Evolutionary conservation across 495 filamentous ascomycete genomes (phyloP).

Genomic region (Chaetomidium leptoderma): DNA sequence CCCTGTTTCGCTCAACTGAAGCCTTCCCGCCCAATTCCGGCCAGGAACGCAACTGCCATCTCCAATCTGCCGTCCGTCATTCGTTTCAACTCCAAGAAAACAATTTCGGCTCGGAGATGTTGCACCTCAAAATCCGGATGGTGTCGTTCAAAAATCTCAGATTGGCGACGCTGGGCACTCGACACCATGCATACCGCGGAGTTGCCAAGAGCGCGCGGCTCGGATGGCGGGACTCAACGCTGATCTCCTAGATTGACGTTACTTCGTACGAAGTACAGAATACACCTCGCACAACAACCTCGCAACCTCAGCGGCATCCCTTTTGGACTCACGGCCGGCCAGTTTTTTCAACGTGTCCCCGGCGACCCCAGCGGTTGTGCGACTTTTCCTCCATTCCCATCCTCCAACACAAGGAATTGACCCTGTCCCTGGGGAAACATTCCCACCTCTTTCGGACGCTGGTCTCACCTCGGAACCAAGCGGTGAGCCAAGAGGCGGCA

Average conservation of each 20-base stretch:
- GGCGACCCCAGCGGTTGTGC: no score
- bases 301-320: background rate
- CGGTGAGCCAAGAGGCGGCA: constrained; percentile 1
- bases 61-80: background rate
- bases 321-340: no score
- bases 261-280: no score
- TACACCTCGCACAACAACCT: no score
- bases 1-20: background rate
- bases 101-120: background rate
- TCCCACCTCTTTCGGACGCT: no score
- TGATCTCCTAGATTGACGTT: background rate
- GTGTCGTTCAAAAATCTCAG: background rate
- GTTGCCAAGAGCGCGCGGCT: background rate
- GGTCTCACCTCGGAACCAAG: background rate
- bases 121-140: background rate
- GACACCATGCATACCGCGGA: constrained; percentile 1
- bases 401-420: no score
- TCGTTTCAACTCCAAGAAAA: background rate
- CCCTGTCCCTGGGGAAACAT: no score
- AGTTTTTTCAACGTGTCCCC: no score
- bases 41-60: background rate
- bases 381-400: background rate
- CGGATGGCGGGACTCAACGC: background rate
- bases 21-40: background rate
- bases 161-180: constrained; percentile 1